Evolutionary conservation across 1,284 basidiomycete genomes (phyloP).

Genomic region (Leccinum fuscescens): DNA sequence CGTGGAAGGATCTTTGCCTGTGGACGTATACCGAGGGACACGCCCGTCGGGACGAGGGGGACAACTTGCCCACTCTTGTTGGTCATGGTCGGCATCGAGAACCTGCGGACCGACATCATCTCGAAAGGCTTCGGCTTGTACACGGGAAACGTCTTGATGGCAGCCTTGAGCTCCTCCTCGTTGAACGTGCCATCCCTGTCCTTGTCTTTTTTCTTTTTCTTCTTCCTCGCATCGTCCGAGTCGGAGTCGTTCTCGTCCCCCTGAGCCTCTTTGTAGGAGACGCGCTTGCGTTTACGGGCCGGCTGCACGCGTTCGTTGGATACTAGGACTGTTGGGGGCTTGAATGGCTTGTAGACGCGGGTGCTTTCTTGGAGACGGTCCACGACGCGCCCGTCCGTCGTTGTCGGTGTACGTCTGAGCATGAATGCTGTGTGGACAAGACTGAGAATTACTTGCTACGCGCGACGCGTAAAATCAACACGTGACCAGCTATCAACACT

Average conservation of each 20-base stretch:
- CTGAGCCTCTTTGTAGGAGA: slow-evolving; percentile 71
- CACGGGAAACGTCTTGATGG: slow-evolving; percentile 78
- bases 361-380: slow-evolving; percentile 68
- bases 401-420: slow-evolving; percentile 69
- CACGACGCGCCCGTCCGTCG: slow-evolving; percentile 61
- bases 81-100: slow-evolving; percentile 87
- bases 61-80: slow-evolving; percentile 77
- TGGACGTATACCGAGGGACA: slow-evolving; percentile 85
- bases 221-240: slow-evolving; percentile 47
- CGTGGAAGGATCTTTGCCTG: slow-evolving; percentile 83
- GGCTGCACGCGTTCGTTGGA: slow-evolving; percentile 59
- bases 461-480: slow-evolving; percentile 2
- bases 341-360: slow-evolving; percentile 78
- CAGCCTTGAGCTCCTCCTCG: slow-evolving; percentile 55
- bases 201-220: slow-evolving; percentile 55
- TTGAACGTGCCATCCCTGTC: slow-evolving; percentile 55
- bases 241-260: slow-evolving; percentile 51
- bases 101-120: slow-evolving; percentile 55
- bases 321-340: slow-evolving; percentile 57
- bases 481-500: neutral
- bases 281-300: slow-evolving; percentile 76
- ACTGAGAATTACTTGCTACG: neutral
- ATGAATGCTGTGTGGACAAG: slow-evolving; percentile 36
- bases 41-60: slow-evolving; percentile 62
- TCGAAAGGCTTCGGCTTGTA: slow-evolving; percentile 82